Conservation (phyloP, 2,329 filamentous ascomycete species). For the Penicillium sclerotigenum region DNA sequence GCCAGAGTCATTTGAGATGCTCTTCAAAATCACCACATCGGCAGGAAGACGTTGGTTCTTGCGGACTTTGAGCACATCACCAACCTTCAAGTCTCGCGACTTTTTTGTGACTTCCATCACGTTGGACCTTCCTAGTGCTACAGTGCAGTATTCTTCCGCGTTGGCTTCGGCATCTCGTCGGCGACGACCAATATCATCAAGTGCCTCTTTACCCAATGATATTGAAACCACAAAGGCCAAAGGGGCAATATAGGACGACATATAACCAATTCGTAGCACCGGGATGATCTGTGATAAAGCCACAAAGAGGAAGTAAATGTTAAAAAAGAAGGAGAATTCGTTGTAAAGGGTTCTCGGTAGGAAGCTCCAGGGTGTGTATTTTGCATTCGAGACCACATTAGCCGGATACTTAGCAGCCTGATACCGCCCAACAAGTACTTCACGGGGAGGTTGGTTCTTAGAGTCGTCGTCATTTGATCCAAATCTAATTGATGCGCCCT, state of each 20-base stretch:
- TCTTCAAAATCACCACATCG: slow-evolving; percentile 90
- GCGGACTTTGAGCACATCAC: slow-evolving; percentile 86
- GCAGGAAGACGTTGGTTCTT: slow-evolving; percentile 93
- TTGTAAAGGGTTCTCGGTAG: slow-evolving; percentile 93
- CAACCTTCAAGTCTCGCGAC: slow-evolving; percentile 85
- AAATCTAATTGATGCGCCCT: slow-evolving; percentile 20
- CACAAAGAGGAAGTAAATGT: slow-evolving; percentile 96
- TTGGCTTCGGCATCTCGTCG: slow-evolving; percentile 91
- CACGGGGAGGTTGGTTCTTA: slow-evolving; percentile 59
- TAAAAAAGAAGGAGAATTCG: slow-evolving; percentile 99
- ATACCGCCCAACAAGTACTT: slow-evolving; percentile 69
- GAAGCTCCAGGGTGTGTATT: slow-evolving; percentile 94
- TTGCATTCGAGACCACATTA: slow-evolving; percentile 93
- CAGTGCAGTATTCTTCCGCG: slow-evolving; percentile 77
- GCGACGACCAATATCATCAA: slow-evolving; percentile 84
- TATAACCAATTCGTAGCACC: slow-evolving; percentile 83
- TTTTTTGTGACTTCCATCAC: slow-evolving; percentile 71
- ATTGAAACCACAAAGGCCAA: slow-evolving; percentile 88
- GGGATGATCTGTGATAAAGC: slow-evolving; percentile 92
- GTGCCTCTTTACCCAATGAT: slow-evolving; percentile 91
- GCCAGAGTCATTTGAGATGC: slow-evolving; percentile 57
- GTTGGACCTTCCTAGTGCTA: slow-evolving; percentile 61
- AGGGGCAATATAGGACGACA: slow-evolving; percentile 90
- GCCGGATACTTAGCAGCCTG: slow-evolving; percentile 77
- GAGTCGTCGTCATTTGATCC: slow-evolving; percentile 42